Evolutionary conservation across 176 grass and related monocot genomes (phyloP), one percentile per base, ranked within the genome.

Genomic region (Oryza longistaminata): DNA sequence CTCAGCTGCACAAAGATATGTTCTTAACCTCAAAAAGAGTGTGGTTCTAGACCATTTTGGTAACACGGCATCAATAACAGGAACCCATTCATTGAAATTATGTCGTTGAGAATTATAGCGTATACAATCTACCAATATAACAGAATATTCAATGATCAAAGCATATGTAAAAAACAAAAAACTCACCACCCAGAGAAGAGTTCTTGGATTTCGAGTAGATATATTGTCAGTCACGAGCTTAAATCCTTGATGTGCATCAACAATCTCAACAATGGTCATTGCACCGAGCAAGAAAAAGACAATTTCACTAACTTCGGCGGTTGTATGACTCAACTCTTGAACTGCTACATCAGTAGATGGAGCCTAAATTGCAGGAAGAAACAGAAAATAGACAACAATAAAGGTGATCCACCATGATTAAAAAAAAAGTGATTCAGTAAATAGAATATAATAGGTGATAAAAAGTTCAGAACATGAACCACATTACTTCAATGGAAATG

Each of bases 251-350:
- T 98, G 96, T 70, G 96, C 93, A 95, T 95, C 96, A 82, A 98
- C 91, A 93, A 98, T 95, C 81, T 98, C 96, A 76, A 98, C 96
- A 85, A 95, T 92, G 27, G 96, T 95, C 96, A 98, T 98, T 86
- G 96, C 93, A 89, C 93, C 96, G 85, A 98, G 89, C 87, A 98
- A 92, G 89, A 98, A 98, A 82, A 95, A 98, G 1, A 98, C 96
- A 77, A 98, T 95, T 88, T 98, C 91, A 93, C 96, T 98, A 75
- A 95, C 96, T 95, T 95, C 96, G 78, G 66, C 73, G 58, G 90
- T 93, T 87, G 85, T 71, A 5, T 81, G 90, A 12, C 85, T 93
- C 81, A 98, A 75, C 70, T 98, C 96, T 87, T 92, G 80, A 82
- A 93, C 70, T 85, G 96, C 93, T 88, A 98, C 65, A 16, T 95